These are phyloP conservation scores for Cyberlindnera maritima DNA, from an alignment of 805 yeast genomes.

Conservation along the genomic window DNA sequence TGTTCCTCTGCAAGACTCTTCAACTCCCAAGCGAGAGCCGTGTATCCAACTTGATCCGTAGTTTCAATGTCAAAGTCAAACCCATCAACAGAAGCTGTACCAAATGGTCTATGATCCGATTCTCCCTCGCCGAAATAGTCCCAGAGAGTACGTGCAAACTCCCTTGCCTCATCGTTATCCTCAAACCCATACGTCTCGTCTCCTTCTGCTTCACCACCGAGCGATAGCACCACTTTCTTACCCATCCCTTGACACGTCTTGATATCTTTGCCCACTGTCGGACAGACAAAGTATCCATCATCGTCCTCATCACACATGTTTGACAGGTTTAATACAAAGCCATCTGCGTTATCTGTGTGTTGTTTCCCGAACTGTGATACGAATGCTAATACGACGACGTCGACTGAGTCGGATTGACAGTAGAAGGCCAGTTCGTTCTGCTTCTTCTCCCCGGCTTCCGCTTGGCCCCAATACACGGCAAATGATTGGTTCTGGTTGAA, in stretches of 20 bases:
- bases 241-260: slow-evolving; percentile 75
- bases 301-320: slow-evolving; percentile 38
- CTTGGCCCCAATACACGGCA: slow-evolving; percentile 79
- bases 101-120: slow-evolving; percentile 56
- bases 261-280: slow-evolving; percentile 66
- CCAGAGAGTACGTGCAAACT: slow-evolving; percentile 58
- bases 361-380: slow-evolving; percentile 23
- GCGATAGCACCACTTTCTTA: slow-evolving; percentile 70
- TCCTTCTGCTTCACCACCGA: slow-evolving; percentile 68
- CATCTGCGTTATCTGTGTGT: slow-evolving; percentile 10
- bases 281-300: slow-evolving; percentile 39
- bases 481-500: slow-evolving; percentile 27
- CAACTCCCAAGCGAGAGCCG: slow-evolving; percentile 52
- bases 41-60: slow-evolving; percentile 60
- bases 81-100: slow-evolving; percentile 77
- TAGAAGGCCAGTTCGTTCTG: slow-evolving; percentile 47
- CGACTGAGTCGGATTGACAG: slow-evolving; percentile 69
- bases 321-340: slow-evolving; percentile 51
- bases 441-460: slow-evolving; percentile 41
- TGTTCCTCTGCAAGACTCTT: slow-evolving; percentile 36
- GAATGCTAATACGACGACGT: slow-evolving; percentile 70
- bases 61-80: slow-evolving; percentile 90
- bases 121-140: slow-evolving; percentile 58
- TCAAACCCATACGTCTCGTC: slow-evolving; percentile 67
- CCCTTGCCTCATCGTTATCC: slow-evolving; percentile 68